Base-by-base conservation (phyloP, 306 rosid species). In the Benincasa hispida region DNA sequence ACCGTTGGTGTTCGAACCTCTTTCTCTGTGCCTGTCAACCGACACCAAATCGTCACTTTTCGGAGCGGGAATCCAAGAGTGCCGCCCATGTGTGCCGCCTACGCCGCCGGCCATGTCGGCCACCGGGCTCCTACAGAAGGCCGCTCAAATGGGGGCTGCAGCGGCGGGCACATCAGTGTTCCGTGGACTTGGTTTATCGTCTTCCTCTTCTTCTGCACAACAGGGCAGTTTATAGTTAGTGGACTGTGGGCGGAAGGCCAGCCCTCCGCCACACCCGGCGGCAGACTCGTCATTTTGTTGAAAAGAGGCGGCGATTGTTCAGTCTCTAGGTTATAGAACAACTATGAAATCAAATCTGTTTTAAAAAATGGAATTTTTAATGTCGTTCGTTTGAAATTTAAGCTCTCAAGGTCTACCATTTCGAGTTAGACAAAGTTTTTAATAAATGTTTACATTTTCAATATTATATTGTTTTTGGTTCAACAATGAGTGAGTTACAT, bases 71-170 rank as follows among this genome's bases (percentile, higher is more conserved):
- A 14, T 42, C 54, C 75, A 69, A 22, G 75, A 69, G 21, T 34
- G 56, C 14, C 75, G 22, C 56, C 57, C 34, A 15, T 45, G 45
- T 45, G 75, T 25, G 6, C 35, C 37, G 8, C 56, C 75, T 21
- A 17, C 14, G 5, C 75, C 53, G 14, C 56, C 75, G 14, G 56
- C 75, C 35, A 69, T 69, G 75, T 69, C 75, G 4, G 75, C 75
- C 37, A 69, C 75, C 2, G 75, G 56, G 3, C 75, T 69, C 13
- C 75, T 69, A 35, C 75, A 69, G 57, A 69, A 63, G 72, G 72
- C 72, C 24, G 72, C 72, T 63, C 72, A 63, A 63, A 63, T 63
- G 48, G 72, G 75, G 8, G 75, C 39, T 69, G 75, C 75, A 4
- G 75, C 75, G 8, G 30, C 75, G 21, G 9, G 75, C 56, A 25